Base-by-base conservation (phyloP, 2,329 filamentous ascomycete genomes). In the Phaeoacremonium minimum region DNA sequence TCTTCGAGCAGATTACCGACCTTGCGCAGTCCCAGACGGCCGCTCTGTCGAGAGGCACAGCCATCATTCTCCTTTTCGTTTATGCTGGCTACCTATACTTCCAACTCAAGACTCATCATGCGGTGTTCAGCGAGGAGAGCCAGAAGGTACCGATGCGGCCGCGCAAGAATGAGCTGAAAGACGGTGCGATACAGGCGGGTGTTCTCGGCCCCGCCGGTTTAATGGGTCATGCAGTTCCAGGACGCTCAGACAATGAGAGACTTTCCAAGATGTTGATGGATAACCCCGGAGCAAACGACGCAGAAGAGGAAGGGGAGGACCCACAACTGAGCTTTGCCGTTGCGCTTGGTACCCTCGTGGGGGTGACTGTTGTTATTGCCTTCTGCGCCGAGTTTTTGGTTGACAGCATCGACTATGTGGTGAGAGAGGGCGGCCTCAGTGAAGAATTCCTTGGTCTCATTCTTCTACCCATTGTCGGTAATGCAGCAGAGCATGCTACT, bases 61-160 rank as follows among this genome's bases (percentile, higher is more conserved):
- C 85, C 1, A 66, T 96, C 42, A 89, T 96, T 43, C 73, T 96
- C 5, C 73, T 97, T 2, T 56, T 94, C 32, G 84, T 94, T 8
- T 97, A 96, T 58, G 80, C 63, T 33, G 84, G 77, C 38, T 96
- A 94, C 53, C 80, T 97, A 3, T 74, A 87, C 60, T 96, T 96
- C 70, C 91, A 96, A 61, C 80, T 97, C 41, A 87, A 88, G 58
- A 90, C 90, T 0, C 90, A 96, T 58, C 72, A 75, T 16, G 68
- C 68, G 7, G 82, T 95, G 56, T 96, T 95, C 69, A 87, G 85
- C 56, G 79, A 80, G 35, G 80, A 86, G 20, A 86, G 83, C 46
- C 73, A 86, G 49, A 95, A 95, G 60, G 83, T 85, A 0, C 76
- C 81, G 4, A 38, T 52, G 40, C 22, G 60, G 39, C 39, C 55